Evolutionary conservation across 306 rosid species (phyloP), one percentile per base, ranked within the genome.

Genomic region (Ormosia emarginata): DNA sequence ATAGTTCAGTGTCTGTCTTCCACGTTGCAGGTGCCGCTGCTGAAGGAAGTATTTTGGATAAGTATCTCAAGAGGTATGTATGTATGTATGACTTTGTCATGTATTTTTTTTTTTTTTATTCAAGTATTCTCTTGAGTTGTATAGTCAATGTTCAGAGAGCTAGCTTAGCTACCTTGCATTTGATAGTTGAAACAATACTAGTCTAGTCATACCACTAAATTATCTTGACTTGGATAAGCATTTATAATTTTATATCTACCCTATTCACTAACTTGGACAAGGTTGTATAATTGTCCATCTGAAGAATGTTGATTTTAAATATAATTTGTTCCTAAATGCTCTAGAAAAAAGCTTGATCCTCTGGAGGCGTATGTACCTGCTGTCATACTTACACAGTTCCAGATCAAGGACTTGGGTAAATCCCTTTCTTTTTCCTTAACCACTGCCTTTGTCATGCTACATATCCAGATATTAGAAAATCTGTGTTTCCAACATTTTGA

Each of bases 341-440:
- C 39, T 82, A 88, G 97, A 86, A 95, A 93, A 81, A 95, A 87
- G 88, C 97, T 95, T 61, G 95, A 93, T 49, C 98, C 98, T 68
- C 90, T 95, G 67, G 99, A 91, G 86, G 85, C 84, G 69, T 93
- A 95, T 84, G 91, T 92, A 61, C 95, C 98, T 6, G 92, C 94
- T 80, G 91, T 92, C 82, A 92, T 95, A 77, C 87, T 93, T 79
- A 90, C 94, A 78, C 84, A 89, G 90, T 90, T 92, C 8, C 99
- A 93, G 86, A 82, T 95, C 87, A 83, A 87, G 90, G 99, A 95
- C 83, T 88, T 93, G 72, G 98, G 98, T 93, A 90, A 90, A 73
- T 70, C 66, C 81, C 81, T 67, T 67, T 34, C 29, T 40, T 72
- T 62, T 29, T 52, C n/a, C 32, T 52, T 13, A 43, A 24, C 40